Evolutionary conservation across 805 yeast genomes (phyloP).

Genomic region (Barnettozyma pratensis): DNA sequence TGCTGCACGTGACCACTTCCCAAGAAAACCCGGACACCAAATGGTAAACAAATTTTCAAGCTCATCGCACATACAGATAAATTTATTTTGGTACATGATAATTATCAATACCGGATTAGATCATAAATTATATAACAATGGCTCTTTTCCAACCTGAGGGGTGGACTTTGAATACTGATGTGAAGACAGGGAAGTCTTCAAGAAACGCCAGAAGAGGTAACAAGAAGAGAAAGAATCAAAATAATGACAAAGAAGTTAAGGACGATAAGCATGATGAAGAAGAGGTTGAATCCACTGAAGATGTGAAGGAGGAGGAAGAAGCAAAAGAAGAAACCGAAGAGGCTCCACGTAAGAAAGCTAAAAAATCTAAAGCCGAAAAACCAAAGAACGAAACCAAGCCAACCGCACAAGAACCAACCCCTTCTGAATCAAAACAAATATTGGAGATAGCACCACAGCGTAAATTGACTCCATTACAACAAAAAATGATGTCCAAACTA

Average conservation of each 20-base stretch:
- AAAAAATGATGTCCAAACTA: slow-evolving; percentile 91
- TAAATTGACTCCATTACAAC: slow-evolving; percentile 80
- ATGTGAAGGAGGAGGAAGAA: neutral
- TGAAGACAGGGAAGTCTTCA: slow-evolving; percentile 39
- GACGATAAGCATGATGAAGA: slow-evolving; percentile 5
- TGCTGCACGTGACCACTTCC: neutral
- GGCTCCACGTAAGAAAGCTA: neutral
- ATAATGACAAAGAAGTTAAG: neutral
- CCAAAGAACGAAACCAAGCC: neutral
- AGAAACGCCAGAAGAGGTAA: slow-evolving; percentile 25
- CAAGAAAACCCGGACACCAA: slow-evolving; percentile 1
- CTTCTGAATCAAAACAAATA: slow-evolving; percentile 8
- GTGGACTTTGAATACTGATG: slow-evolving; percentile 62
- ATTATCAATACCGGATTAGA: neutral
- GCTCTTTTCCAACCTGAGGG: slow-evolving; percentile 77
- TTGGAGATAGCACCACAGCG: slow-evolving; percentile 24
- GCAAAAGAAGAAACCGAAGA: slow-evolving; percentile 3
- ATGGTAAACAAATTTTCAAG: neutral
- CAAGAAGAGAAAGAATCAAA: slow-evolving; percentile 20
- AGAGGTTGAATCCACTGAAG: slow-evolving; percentile 3
- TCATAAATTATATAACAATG: slow-evolving; percentile 33
- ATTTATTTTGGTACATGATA: neutral
- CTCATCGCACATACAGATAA: slow-evolving; percentile 3
- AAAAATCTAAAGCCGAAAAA: slow-evolving; percentile 1
- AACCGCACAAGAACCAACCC: slow-evolving; percentile 6